phyloP scores from a whole-genome alignment of 768 basidiomycete genomes.

The Harrya chromipes region DNA sequence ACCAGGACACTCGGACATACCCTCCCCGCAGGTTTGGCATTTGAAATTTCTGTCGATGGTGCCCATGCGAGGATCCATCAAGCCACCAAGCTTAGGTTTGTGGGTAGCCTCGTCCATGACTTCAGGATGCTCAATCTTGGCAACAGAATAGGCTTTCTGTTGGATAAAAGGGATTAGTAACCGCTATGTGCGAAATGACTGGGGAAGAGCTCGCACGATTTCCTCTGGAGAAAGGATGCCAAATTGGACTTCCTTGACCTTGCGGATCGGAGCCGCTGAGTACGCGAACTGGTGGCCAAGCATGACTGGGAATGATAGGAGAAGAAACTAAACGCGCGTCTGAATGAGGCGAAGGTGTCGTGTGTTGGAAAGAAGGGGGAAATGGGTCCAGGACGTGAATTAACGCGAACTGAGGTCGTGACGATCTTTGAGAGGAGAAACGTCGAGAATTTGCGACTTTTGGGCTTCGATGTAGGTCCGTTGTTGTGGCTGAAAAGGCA shows the following conservation, averaged over 20 bases:
- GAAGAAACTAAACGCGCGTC: constrained; percentile 14
- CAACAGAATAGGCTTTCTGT: constrained; percentile 98
- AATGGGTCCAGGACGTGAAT: constrained; percentile 20
- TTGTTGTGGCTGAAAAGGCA: constrained; percentile 3
- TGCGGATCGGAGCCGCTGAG: constrained; percentile 91
- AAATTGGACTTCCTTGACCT: constrained; percentile 97
- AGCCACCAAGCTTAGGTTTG: constrained; percentile 86
- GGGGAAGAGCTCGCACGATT: constrained; percentile 55
- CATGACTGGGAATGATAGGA: constrained; percentile 43
- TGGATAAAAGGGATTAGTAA: constrained; percentile 15
- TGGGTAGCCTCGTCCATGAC: constrained; percentile 95
- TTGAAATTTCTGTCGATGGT: constrained; percentile 98
- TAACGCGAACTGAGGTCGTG: constrained; percentile 23
- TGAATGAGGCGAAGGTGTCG: not conserved
- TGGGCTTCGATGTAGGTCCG: constrained; percentile 2
- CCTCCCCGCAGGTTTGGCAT: constrained; percentile 99
- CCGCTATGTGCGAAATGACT: not conserved
- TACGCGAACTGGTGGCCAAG: constrained; percentile 88
- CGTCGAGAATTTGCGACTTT: constrained; percentile 22
- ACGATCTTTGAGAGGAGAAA: not conserved
- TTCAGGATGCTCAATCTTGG: constrained; percentile 97
- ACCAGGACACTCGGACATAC: constrained; percentile 99
- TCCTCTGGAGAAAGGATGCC: constrained; percentile 98
- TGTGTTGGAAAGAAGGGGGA: constrained; percentile 1
- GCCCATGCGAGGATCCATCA: constrained; percentile 98